Percentiles rank a stretch among this genome's conserved stretches.
Conservation (phyloP, 2,329 filamentous ascomycete species). For the Lecanoromycetidae sp. region DNA sequence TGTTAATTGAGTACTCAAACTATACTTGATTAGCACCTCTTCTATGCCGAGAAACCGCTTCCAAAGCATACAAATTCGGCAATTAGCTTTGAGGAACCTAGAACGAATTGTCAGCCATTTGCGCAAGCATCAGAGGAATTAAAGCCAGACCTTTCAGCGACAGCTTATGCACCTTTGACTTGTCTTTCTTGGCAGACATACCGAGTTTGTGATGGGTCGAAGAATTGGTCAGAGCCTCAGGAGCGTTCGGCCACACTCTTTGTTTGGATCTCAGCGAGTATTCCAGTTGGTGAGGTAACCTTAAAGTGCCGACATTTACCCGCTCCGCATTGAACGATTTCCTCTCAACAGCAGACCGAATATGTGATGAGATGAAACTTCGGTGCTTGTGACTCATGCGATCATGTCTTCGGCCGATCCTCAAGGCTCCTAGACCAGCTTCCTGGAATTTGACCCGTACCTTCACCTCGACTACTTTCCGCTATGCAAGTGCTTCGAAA, state of each 20-base stretch:
- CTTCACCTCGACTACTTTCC: not conserved
- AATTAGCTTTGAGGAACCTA: conserved; percentile 69
- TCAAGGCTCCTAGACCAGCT: not conserved
- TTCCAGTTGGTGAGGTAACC: conserved; percentile 6
- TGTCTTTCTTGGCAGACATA: conserved; percentile 45
- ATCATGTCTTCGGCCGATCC: conserved; percentile 33
- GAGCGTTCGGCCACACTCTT: too few relatives aligned
- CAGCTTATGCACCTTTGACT: conserved; percentile 89
- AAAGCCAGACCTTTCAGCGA: conserved; percentile 73
- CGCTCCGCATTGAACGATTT: not conserved
- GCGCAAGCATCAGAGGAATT: too few relatives aligned
- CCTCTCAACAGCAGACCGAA: not conserved
- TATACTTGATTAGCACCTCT: conserved; percentile 26
- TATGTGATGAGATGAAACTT: conserved; percentile 22
- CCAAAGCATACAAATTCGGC: conserved; percentile 75
- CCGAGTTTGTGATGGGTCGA: conserved; percentile 12
- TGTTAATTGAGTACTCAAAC: conserved; percentile 98
- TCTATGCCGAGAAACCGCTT: not conserved
- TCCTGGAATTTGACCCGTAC: not conserved
- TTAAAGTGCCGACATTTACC: not conserved
- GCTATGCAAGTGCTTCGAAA: conserved; percentile 13
- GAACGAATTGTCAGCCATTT: conserved; percentile 10
- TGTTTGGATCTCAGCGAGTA: conserved; percentile 4
- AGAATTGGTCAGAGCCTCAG: too few relatives aligned
- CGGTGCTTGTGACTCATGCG: conserved; percentile 26